Evolutionary conservation across 2,329 filamentous ascomycete genomes (phyloP).

Genomic region (Aaosphaeria arxii): DNA sequence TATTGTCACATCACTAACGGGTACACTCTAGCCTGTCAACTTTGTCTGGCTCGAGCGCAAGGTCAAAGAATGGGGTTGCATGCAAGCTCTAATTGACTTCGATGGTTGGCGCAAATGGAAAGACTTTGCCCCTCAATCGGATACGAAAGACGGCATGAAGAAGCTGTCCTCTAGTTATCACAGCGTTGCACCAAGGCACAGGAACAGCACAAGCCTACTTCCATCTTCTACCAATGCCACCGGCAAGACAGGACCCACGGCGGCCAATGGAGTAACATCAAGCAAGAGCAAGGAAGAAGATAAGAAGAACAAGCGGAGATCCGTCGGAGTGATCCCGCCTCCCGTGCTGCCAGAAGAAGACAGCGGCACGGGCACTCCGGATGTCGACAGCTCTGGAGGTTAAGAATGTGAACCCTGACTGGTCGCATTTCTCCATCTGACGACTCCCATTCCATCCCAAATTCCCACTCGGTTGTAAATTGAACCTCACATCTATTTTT

Average conservation of each 20-base stretch:
- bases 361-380: slow-evolving; percentile 15
- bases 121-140: slow-evolving; percentile 56
- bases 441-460: no score
- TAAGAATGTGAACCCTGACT: no score
- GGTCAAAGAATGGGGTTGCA: slow-evolving; percentile 99
- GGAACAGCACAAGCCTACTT: slow-evolving; percentile 10
- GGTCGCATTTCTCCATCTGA: no score
- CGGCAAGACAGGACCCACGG: slow-evolving; percentile 9
- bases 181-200: slow-evolving; percentile 26
- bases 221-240: slow-evolving; percentile 10
- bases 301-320: slow-evolving; percentile 33
- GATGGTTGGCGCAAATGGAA: slow-evolving; percentile 99
- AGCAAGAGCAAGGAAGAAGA: slow-evolving; percentile 22
- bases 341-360: slow-evolving; percentile 24
- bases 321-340: slow-evolving; percentile 22
- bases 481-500: background rate
- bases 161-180: slow-evolving; percentile 32
- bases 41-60: slow-evolving; percentile 97
- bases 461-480: background rate
- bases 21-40: slow-evolving; percentile 73
- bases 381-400: slow-evolving; percentile 11
- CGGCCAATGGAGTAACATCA: slow-evolving; percentile 15
- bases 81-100: slow-evolving; percentile 98
- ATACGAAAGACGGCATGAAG: slow-evolving; percentile 33
- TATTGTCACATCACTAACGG: background rate